A percentile compares a stretch with the other conserved stretches of the same genome.
Evolutionary conservation across 148 eudicot species (phyloP).

Genomic region (Polygonum maritimum): DNA sequence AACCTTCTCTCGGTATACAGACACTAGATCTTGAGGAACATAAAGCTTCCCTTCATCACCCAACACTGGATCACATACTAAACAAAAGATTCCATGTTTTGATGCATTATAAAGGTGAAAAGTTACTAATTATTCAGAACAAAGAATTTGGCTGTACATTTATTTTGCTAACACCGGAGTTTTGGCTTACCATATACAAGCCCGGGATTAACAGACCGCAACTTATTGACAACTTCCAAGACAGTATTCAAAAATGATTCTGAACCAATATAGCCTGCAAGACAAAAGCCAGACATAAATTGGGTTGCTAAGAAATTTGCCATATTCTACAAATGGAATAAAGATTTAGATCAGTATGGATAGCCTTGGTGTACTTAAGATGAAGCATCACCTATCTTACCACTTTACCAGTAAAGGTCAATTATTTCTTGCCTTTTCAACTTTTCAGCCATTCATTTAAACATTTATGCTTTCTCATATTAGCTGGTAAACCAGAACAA

Average conservation of each 20-base stretch:
- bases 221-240: conserved; percentile 69
- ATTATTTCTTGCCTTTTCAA: background rate
- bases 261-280: conserved; percentile 94
- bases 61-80: conserved; percentile 98
- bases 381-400: background rate
- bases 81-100: conserved; percentile 3
- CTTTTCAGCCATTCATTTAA: background rate
- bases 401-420: background rate
- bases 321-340: background rate
- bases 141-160: background rate
- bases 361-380: background rate
- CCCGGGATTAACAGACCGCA: conserved; percentile 79
- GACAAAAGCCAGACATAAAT: conserved; percentile 15
- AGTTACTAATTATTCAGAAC: background rate
- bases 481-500: background rate
- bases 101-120: background rate
- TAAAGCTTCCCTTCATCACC: conserved; percentile 99
- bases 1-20: conserved; percentile 87
- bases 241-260: conserved; percentile 76
- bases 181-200: conserved; percentile 71
- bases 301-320: background rate
- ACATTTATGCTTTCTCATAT: background rate
- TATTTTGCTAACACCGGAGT: background rate
- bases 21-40: conserved; percentile 78
- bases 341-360: background rate